Base-by-base conservation (phyloP, 2,329 filamentous ascomycete species). In the Cylindrodendrum hubeiense region DNA sequence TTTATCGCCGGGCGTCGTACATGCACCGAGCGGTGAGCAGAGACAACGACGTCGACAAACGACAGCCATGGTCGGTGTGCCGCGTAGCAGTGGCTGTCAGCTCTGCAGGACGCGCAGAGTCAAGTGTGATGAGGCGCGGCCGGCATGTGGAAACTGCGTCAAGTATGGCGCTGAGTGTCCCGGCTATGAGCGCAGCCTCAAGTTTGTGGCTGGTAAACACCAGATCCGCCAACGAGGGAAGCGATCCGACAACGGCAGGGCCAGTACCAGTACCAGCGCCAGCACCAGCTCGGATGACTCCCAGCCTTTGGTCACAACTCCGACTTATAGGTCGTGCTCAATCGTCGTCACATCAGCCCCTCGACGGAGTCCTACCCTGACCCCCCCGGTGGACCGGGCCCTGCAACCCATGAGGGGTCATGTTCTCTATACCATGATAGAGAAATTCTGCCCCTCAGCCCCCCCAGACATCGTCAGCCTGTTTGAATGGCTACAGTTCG, bases 81-180 rank as follows among this genome's bases (percentile, higher is more conserved):
- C 78, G 54, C 76, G 78, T 44, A 81, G 76, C 67, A 79, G 72
- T 65, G 75, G 74, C 66, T 83, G 81, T 69, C 75, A 76, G 58
- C 74, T 82, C 41, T 82, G 81, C 71, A 76, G 79, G 63, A 79
- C 77, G 71, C 76, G 81, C 59, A 78, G 78, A 51, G 77, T 82
- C 63, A 80, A 83, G 76, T 86, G 84, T 66, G 84, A 86, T 69
- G 79, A 84, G 71, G 74, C 67, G 22, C 78, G 77, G 12, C 84
- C 83, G 12, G 75, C 71, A 57, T 82, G 81, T 59, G 74, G 71
- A 24, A 83, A 82, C 56, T 83, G 81, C 69, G 63, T 72, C 57
- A 79, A 75, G 55, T 82, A 82, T 62, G 79, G 79, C 37, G 76
- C 72, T 22, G 71, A 72, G 8, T 83, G 79, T 59, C 79, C 80